phyloP scores from a whole-genome alignment of 768 basidiomycete genomes.

The Lactarius hatsudake region DNA sequence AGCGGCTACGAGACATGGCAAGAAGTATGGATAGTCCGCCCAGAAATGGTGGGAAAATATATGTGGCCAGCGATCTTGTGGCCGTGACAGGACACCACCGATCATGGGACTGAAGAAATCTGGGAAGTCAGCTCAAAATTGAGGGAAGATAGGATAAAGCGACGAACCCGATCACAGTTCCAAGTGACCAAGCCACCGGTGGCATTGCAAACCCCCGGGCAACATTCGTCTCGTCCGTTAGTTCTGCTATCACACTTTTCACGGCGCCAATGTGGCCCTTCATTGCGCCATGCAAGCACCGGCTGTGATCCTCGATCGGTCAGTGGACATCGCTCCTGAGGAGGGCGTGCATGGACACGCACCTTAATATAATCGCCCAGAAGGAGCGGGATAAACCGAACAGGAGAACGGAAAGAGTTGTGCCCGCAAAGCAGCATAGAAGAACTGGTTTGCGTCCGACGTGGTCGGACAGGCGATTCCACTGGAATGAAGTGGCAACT shows the following conservation, averaged over 20 bases:
- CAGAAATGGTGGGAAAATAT: conserved; percentile 27
- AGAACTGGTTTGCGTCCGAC: not conserved
- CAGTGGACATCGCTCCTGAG: not conserved
- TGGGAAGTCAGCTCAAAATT: not conserved
- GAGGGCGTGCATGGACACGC: not conserved
- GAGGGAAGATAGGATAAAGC: not conserved
- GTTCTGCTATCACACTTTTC: not conserved
- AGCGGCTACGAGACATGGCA: conserved; percentile 24
- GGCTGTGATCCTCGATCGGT: not conserved
- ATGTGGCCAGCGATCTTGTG: conserved; percentile 24
- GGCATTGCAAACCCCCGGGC: not conserved
- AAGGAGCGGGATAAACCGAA: not conserved
- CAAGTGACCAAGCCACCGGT: not conserved
- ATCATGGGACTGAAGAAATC: conserved; percentile 20
- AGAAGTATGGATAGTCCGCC: conserved; percentile 29
- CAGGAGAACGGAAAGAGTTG: not conserved
- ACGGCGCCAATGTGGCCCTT: not conserved
- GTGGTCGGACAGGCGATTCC: not conserved
- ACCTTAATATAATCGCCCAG: not conserved
- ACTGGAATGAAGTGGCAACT: not conserved
- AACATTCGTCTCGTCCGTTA: not conserved
- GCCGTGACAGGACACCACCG: conserved; percentile 29
- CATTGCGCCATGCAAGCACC: not conserved
- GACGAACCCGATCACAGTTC: conserved; percentile 16
- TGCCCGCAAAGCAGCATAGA: not conserved